Percentiles rank a stretch among this genome's conserved stretches.
Evolutionary conservation across 1,284 basidiomycete genomes (phyloP).

Genomic region (Neotropicomus parvogracilis): DNA sequence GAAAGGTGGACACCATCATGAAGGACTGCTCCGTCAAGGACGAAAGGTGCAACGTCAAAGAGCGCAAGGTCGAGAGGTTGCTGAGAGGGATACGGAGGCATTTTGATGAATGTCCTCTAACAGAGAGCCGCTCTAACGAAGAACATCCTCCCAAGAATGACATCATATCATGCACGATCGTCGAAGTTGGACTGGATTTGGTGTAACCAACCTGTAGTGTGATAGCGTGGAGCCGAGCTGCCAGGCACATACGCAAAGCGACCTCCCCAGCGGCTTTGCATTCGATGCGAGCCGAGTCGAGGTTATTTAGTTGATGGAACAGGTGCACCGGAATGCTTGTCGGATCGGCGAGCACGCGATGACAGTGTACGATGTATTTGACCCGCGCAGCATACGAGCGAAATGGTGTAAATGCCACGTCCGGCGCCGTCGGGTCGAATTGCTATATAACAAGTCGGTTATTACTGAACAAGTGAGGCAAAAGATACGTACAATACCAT

Average conservation of each 20-base stretch:
- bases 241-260: conserved; percentile 35
- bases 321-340: conserved; percentile 24
- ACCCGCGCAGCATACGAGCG: conserved; percentile 45
- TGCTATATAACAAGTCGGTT: conserved; percentile 10
- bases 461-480: background rate
- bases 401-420: conserved; percentile 33
- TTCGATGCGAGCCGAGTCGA: conserved; percentile 40
- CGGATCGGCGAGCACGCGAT: conserved; percentile 30
- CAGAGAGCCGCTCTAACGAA: conserved; percentile 38
- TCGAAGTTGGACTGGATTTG: conserved; percentile 6
- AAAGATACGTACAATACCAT: conserved; percentile 13
- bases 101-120: conserved; percentile 46
- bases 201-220: conserved; percentile 41
- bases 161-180: conserved; percentile 29
- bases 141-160: conserved; percentile 29
- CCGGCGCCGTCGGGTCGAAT: conserved; percentile 11
- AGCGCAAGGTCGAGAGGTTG: conserved; percentile 37
- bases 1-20: conserved; percentile 41
- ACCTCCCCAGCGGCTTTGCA: conserved; percentile 34
- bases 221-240: conserved; percentile 37
- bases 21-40: conserved; percentile 42
- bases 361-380: conserved; percentile 41
- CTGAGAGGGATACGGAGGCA: conserved; percentile 38
- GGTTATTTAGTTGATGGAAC: conserved; percentile 33
- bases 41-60: conserved; percentile 45